Percentiles rank a stretch among this genome's conserved stretches.
These are phyloP conservation scores for Limtongia smithiae DNA, from an alignment of 805 yeast genomes.

Conservation along the genomic window DNA sequence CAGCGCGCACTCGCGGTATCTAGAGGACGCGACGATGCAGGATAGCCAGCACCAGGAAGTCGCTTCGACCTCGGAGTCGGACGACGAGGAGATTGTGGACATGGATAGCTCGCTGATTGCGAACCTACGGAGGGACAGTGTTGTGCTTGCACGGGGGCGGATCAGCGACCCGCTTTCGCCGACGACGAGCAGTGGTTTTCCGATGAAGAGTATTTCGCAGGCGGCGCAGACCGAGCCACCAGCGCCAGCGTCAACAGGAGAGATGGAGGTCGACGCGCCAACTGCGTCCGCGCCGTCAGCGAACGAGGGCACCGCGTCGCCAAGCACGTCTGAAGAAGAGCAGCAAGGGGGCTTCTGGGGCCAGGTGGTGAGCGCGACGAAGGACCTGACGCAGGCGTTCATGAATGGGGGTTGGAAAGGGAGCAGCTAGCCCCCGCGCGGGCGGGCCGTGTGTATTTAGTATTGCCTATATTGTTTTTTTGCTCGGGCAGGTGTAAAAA, in stretches of 20 bases:
- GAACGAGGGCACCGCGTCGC: slow-evolving; percentile 6
- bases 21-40: slow-evolving; percentile 1
- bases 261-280: neutral
- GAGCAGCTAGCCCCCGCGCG: too few relatives aligned
- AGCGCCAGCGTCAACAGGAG: neutral
- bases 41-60: slow-evolving; percentile 2
- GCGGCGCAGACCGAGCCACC: neutral
- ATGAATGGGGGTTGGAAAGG: slow-evolving; percentile 15
- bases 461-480: neutral
- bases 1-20: slow-evolving; percentile 4
- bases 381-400: slow-evolving; percentile 15
- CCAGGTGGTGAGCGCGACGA: slow-evolving; percentile 16
- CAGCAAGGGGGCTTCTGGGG: slow-evolving; percentile 15
- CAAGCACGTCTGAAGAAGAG: slow-evolving; percentile 6
- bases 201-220: neutral
- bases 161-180: slow-evolving; percentile 15
- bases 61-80: slow-evolving; percentile 10
- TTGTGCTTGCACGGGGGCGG: slow-evolving; percentile 26
- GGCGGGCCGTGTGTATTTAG: neutral
- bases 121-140: slow-evolving; percentile 23
- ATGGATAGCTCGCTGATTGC: slow-evolving; percentile 20
- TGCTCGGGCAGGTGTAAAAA: slow-evolving; percentile 13
- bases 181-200: neutral
- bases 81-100: slow-evolving; percentile 23
- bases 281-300: slow-evolving; percentile 7